phyloP scores from a whole-genome alignment of 768 basidiomycete genomes.

The Cystobasidium onofrii region DNA sequence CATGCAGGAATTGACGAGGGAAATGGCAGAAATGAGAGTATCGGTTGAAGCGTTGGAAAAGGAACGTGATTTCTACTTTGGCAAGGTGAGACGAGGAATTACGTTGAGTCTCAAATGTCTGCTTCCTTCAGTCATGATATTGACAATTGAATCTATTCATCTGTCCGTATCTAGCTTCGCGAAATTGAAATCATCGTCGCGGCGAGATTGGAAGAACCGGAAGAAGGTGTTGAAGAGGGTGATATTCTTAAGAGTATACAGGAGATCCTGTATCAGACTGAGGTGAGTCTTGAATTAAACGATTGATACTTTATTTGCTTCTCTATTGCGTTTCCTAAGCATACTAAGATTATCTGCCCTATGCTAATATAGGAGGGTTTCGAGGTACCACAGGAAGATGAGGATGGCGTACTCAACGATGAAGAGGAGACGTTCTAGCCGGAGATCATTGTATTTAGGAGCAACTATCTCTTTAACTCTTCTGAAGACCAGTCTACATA shows the following conservation, averaged over 20 bases:
- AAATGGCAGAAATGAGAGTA: slow-evolving; percentile 69
- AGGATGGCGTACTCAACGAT: slow-evolving; percentile 49
- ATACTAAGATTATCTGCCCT: too few relatives aligned
- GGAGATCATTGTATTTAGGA: too few relatives aligned
- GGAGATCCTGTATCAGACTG: slow-evolving; percentile 86
- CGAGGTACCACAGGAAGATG: slow-evolving; percentile 67
- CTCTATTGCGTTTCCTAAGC: too few relatives aligned
- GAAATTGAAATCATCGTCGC: slow-evolving; percentile 93
- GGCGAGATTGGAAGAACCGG: slow-evolving; percentile 60
- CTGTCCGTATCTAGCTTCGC: slow-evolving; percentile 61
- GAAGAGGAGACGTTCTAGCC: slow-evolving; percentile 64
- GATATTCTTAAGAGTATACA: slow-evolving; percentile 66
- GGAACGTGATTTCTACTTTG: slow-evolving; percentile 91
- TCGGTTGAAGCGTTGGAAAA: slow-evolving; percentile 89
- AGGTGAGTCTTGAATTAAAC: too few relatives aligned
- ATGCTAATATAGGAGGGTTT: slow-evolving; percentile 72
- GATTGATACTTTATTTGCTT: too few relatives aligned
- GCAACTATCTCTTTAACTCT: too few relatives aligned
- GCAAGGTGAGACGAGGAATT: slow-evolving; percentile 59
- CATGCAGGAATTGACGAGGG: slow-evolving; percentile 60
- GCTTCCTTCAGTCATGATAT: not conserved
- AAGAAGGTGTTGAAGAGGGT: slow-evolving; percentile 51
- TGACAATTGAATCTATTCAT: too few relatives aligned
- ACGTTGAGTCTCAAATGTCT: not conserved
- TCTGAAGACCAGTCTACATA: too few relatives aligned